Evolutionary conservation across 2,329 filamentous ascomycete genomes (phyloP), one percentile per base, ranked within the genome.

Genomic region (Xylariales sp.): DNA sequence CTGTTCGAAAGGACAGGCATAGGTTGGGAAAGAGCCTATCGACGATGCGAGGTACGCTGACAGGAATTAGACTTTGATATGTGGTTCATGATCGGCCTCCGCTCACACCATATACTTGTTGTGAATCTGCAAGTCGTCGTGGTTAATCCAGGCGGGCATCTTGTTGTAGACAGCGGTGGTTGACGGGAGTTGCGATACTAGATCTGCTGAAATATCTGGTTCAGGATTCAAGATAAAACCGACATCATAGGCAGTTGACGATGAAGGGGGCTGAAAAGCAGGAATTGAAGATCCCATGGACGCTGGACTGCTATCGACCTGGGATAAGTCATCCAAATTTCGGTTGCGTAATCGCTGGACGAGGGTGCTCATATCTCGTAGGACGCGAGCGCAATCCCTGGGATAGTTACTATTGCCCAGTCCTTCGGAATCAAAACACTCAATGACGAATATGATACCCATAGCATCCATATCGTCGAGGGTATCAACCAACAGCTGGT

Each of bases 371-470:
- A 71, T 52, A 38, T 70, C 66, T 16, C 55, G 51, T 14, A 71
- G 54, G 3, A 69, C 64, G 2, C 55, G 55, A 3, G 59, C 54
- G 38, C 65, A 70, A 25, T 66, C 61, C 25, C 52, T 51, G 11
- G 59, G 63, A 44, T 66, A 68, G 27, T 60, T 60, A 46, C 59
- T 66, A 6, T 60, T 64, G 7, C 60, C 55, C n/a, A 47, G 50
- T 12, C 60, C 58, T 44, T 71, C 68, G 18, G 55, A 52, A 14
- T 66, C 58, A 40, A 73, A 69, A n/a, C 62, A 56, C 9, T 61
- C 53, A 35, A 66, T 62, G 31, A 65, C 68, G 44, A 68, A 70
- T 2, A 55, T 50, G 15, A 74, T 58, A 29, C 65, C 62, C 3
- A 33, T 53, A 32, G 46, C 44, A 40, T 58, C 60, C 25, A 45